Conservation (phyloP, 768 basidiomycete genomes). For the Mycena indigotica region DNA sequence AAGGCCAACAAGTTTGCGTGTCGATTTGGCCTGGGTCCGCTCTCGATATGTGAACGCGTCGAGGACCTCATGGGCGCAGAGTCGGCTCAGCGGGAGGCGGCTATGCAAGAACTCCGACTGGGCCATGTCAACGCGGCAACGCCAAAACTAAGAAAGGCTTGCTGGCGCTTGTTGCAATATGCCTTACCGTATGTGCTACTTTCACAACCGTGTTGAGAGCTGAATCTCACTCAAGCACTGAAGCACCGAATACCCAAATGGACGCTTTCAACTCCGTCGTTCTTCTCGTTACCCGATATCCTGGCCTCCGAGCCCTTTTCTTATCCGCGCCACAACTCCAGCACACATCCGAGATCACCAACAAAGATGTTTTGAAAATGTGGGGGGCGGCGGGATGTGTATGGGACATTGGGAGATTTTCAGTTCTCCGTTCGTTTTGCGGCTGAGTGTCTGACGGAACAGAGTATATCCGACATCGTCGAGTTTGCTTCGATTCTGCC, state of each 20-base stretch:
- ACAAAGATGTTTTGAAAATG: not conserved
- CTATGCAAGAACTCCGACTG: not conserved
- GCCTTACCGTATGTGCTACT: not conserved
- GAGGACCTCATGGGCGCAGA: not conserved
- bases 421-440: not conserved
- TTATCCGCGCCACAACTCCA: too few relatives aligned
- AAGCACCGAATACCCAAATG: not conserved
- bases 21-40: not conserved
- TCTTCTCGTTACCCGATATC: not conserved
- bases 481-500: not conserved
- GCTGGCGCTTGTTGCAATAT: not conserved
- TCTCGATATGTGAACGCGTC: not conserved
- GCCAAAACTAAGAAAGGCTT: not conserved
- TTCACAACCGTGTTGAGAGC: not conserved
- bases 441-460: conserved; percentile 3
- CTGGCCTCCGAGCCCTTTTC: not conserved
- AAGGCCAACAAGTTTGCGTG: not conserved
- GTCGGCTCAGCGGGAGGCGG: not conserved
- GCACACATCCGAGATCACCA: not conserved
- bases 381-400: not conserved
- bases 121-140: not conserved
- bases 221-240: not conserved
- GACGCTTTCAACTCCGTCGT: not conserved
- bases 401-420: not conserved
- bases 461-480: not conserved